Percentiles rank a stretch among this genome's conserved stretches.
These are phyloP conservation scores for Coemansia sp. DNA, from an alignment of 192 early-diverging fungal genomes.

Conservation along the genomic window DNA sequence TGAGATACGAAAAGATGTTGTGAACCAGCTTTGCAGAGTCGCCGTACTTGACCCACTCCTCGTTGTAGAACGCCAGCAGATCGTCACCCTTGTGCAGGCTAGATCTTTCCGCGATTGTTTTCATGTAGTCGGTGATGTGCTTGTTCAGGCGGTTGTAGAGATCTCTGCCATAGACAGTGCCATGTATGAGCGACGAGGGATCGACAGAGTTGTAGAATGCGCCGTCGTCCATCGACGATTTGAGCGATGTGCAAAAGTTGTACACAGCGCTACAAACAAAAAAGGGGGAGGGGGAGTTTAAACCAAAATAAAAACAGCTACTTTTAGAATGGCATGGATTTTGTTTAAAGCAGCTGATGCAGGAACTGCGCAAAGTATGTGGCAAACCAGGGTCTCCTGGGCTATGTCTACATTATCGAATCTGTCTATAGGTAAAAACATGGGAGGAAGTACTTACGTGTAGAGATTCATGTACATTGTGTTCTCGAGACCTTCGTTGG, in stretches of 20 bases:
- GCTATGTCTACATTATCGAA: too few species aligned
- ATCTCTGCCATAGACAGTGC: slow-evolving; percentile 57
- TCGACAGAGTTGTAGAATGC: slow-evolving; percentile 40
- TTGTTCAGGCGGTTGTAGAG: slow-evolving; percentile 64
- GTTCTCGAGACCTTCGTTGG: slow-evolving; percentile 72
- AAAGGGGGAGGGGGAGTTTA: too few species aligned
- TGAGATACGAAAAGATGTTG: slow-evolving; percentile 92
- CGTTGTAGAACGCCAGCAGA: slow-evolving; percentile 84
- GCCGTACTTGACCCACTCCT: slow-evolving; percentile 88
- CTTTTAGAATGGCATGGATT: background rate
- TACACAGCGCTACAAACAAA: slow-evolving; percentile 45
- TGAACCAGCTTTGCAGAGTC: slow-evolving; percentile 80
- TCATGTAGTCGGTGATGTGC: slow-evolving; percentile 58
- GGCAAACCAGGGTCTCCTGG: too few species aligned
- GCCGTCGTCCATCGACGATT: slow-evolving; percentile 22
- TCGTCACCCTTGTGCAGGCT: slow-evolving; percentile 71
- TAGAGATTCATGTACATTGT: slow-evolving; percentile 69
- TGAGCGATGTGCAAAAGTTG: slow-evolving; percentile 52
- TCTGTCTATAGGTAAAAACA: too few species aligned
- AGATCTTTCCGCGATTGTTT: slow-evolving; percentile 56
- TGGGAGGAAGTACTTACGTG: slow-evolving; percentile 78
- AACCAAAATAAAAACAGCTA: background rate
- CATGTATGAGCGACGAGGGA: slow-evolving; percentile 46
- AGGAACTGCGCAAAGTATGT: too few species aligned
- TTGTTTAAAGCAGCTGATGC: too few species aligned